These are phyloP conservation scores for Monilinia vaccinii-corymbosi DNA, from an alignment of 2,329 filamentous ascomycete genomes.

Conservation along the genomic window DNA sequence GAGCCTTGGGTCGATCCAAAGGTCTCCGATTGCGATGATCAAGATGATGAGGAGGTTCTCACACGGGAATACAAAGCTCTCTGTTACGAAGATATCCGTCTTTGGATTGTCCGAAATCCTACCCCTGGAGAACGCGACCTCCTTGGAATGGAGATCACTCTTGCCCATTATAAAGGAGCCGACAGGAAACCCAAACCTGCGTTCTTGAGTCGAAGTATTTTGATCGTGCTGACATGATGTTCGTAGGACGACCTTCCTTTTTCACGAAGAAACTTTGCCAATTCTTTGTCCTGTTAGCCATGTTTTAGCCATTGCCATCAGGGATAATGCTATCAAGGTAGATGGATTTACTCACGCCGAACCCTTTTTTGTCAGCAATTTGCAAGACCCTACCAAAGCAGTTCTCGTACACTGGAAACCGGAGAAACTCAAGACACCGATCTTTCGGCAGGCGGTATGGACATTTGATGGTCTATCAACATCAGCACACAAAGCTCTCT, in stretches of 20 bases:
- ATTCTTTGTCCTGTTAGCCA: conserved; percentile 19
- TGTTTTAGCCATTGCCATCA: conserved; percentile 14
- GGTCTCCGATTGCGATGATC: background rate
- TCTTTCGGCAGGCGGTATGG: conserved; percentile 13
- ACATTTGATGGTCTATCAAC: background rate
- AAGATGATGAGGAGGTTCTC: background rate
- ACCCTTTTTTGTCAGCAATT: conserved; percentile 15
- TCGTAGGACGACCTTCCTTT: conserved; percentile 15
- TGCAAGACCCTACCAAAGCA: conserved; percentile 8
- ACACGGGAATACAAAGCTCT: conserved; percentile 5
- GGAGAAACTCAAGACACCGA: conserved; percentile 15
- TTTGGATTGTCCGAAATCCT: conserved; percentile 12
- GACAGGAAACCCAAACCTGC: conserved; percentile 16
- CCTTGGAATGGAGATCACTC: conserved; percentile 15
- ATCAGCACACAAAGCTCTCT: background rate
- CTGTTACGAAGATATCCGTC: conserved; percentile 8
- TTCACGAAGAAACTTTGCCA: conserved; percentile 15
- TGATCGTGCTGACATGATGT: conserved; percentile 11
- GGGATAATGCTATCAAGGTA: conserved; percentile 14
- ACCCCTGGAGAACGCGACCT: conserved; percentile 9
- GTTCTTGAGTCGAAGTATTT: conserved; percentile 8
- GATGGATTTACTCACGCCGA: conserved; percentile 11
- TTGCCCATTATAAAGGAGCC: conserved; percentile 15
- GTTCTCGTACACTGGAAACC: conserved; percentile 14
- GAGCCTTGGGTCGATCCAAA: background rate